A percentile compares a stretch with the other conserved stretches of the same genome.
phyloP scores from a whole-genome alignment of 2,329 filamentous ascomycete species.

The Aspergillus felis region DNA sequence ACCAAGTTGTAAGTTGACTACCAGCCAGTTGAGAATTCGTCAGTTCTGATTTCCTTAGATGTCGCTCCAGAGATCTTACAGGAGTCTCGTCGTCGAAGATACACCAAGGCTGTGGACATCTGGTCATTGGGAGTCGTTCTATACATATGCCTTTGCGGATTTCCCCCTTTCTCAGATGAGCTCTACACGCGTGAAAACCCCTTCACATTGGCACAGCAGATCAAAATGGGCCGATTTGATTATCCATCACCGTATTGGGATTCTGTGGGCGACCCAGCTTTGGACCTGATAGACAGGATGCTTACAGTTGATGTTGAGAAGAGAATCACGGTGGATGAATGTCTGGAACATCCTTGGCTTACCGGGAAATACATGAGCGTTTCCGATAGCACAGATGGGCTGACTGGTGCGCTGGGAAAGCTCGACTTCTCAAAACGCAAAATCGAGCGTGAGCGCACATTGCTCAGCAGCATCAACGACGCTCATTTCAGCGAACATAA shows the following conservation, averaged over 20 bases:
- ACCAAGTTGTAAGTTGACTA: conserved; percentile 64
- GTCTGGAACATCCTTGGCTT: conserved; percentile 87
- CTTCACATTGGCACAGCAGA: conserved; percentile 83
- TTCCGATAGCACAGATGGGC: conserved; percentile 84
- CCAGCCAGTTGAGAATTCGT: background rate
- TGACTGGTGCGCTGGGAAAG: conserved; percentile 78
- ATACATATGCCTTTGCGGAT: conserved; percentile 95
- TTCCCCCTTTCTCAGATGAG: conserved; percentile 95
- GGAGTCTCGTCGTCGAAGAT: conserved; percentile 74
- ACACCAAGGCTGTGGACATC: conserved; percentile 91
- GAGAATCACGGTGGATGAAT: conserved; percentile 85
- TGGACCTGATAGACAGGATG: conserved; percentile 95
- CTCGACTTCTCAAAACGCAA: conserved; percentile 84
- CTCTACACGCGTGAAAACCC: conserved; percentile 77
- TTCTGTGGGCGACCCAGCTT: conserved; percentile 75
- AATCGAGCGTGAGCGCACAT: conserved; percentile 73
- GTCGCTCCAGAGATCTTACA: conserved; percentile 94
- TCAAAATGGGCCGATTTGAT: conserved; percentile 82
- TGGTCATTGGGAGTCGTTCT: conserved; percentile 98
- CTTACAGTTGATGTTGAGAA: conserved; percentile 79
- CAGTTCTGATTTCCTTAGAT: conserved; percentile 45
- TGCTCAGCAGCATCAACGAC: conserved; percentile 78
- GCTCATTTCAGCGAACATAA: conserved; percentile 61
- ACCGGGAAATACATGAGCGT: conserved; percentile 58
- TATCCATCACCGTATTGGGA: conserved; percentile 98